These are phyloP conservation scores for Collybia sordida DNA, from an alignment of 768 basidiomycete species.

Conservation along the genomic window DNA sequence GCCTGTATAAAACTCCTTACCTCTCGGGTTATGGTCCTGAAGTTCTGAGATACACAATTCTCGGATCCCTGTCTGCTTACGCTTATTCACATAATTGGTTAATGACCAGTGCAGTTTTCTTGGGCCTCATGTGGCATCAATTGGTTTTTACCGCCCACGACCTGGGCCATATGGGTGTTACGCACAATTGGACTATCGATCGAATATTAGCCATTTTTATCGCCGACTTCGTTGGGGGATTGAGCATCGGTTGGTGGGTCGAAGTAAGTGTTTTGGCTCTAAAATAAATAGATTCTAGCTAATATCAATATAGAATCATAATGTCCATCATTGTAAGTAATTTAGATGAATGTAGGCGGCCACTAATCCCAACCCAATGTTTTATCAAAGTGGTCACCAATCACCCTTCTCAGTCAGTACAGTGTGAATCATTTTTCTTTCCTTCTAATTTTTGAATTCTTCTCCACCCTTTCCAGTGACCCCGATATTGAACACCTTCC, in stretches of 20 bases:
- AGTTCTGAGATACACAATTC: constrained; percentile 69
- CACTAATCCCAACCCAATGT: constrained; percentile 1
- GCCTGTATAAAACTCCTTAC: constrained; percentile 83
- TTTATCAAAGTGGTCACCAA: constrained; percentile 82
- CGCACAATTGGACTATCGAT: constrained; percentile 82
- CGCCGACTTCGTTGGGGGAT: constrained; percentile 86
- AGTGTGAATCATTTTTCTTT: constrained; percentile 37
- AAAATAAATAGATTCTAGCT: constrained; percentile 3
- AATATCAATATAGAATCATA: constrained; percentile 68
- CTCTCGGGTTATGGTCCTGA: constrained; percentile 90
- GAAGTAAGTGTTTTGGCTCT: constrained; percentile 61
- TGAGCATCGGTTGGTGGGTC: constrained; percentile 98
- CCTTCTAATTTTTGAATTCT: not conserved
- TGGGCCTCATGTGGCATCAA: constrained; percentile 95
- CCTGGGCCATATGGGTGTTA: constrained; percentile 92
- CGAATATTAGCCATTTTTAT: constrained; percentile 76
- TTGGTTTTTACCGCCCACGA: constrained; percentile 92
- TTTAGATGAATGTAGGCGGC: not conserved
- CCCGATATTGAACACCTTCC: constrained; percentile 88
- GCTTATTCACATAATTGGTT: constrained; percentile 67
- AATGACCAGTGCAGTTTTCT: constrained; percentile 70
- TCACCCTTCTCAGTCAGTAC: constrained; percentile 76
- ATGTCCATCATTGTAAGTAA: constrained; percentile 89
- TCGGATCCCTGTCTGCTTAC: constrained; percentile 59
- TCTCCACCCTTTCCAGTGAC: constrained; percentile 46